Evolutionary conservation across 164 flowering plant species (phyloP).

Genomic region (Stephania yunnanensis): DNA sequence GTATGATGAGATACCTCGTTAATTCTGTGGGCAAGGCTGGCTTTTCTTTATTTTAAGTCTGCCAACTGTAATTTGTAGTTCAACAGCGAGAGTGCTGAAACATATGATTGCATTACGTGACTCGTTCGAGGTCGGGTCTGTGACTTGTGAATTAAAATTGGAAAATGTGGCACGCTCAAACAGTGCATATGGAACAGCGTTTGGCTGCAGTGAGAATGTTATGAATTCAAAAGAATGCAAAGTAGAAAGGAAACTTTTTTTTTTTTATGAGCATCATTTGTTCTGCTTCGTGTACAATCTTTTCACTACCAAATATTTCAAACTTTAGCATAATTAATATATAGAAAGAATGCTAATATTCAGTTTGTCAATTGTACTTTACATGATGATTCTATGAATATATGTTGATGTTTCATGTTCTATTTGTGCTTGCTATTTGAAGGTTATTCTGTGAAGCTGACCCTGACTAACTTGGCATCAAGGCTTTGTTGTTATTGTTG

Average conservation of each 20-base stretch:
- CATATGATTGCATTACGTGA: background rate
- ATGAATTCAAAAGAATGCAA: background rate
- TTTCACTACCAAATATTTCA: background rate
- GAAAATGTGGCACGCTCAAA: background rate
- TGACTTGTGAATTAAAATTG: background rate
- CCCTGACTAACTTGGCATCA: no score
- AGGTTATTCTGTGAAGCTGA: no score
- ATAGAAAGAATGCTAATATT: constrained; percentile 5
- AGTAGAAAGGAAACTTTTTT: background rate
- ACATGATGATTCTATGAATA: background rate
- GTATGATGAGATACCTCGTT: no score
- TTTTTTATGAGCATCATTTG: background rate
- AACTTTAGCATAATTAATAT: background rate
- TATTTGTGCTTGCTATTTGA: background rate
- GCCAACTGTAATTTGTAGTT: background rate
- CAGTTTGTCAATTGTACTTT: background rate
- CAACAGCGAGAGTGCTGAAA: background rate
- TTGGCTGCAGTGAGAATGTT: background rate
- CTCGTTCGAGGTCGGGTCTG: no score
- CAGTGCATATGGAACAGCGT: constrained; percentile 2
- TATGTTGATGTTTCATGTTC: constrained; percentile 5
- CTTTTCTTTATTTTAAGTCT: background rate
- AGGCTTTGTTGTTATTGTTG: no score
- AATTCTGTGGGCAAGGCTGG: no score
- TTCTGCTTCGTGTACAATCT: background rate